These are phyloP conservation scores for Rhodamnia argentea DNA, from an alignment of 345 rosid genomes.

Conservation along the genomic window DNA sequence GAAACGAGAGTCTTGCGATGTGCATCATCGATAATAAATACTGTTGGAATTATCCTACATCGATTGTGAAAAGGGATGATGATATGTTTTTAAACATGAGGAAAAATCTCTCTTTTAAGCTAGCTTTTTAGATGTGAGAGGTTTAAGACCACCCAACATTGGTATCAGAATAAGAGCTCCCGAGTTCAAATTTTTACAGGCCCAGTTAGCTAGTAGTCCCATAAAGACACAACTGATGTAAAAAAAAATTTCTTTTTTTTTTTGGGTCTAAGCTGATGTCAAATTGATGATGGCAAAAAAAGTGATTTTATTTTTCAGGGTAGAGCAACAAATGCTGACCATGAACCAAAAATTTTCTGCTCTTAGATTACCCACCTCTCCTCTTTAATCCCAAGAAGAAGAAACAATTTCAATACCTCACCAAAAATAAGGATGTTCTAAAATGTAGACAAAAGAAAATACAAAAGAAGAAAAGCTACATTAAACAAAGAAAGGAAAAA, in stretches of 20 bases:
- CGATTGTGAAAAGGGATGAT: too few species aligned
- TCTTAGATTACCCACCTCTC: neutral
- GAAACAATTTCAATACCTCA: neutral
- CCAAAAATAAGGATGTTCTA: neutral
- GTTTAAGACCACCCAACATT: too few species aligned
- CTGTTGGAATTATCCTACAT: too few species aligned
- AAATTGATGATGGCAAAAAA: neutral
- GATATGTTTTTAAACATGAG: too few species aligned
- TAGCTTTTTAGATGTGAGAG: too few species aligned
- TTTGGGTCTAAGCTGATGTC: neutral
- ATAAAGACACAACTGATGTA: neutral
- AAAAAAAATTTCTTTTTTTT: neutral
- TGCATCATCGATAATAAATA: too few species aligned
- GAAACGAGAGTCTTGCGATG: too few species aligned
- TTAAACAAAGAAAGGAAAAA: neutral
- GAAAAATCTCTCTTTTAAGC: too few species aligned
- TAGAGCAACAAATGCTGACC: neutral
- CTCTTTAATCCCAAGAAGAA: neutral
- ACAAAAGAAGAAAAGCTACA: neutral
- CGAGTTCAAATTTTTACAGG: too few species aligned
- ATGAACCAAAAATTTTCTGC: neutral
- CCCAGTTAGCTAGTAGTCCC: too few species aligned
- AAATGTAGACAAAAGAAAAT: neutral
- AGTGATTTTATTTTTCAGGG: neutral
- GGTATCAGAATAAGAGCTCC: too few species aligned